phyloP scores from a whole-genome alignment of 108 stramenopile species.

The Conticribra weissflogii region DNA sequence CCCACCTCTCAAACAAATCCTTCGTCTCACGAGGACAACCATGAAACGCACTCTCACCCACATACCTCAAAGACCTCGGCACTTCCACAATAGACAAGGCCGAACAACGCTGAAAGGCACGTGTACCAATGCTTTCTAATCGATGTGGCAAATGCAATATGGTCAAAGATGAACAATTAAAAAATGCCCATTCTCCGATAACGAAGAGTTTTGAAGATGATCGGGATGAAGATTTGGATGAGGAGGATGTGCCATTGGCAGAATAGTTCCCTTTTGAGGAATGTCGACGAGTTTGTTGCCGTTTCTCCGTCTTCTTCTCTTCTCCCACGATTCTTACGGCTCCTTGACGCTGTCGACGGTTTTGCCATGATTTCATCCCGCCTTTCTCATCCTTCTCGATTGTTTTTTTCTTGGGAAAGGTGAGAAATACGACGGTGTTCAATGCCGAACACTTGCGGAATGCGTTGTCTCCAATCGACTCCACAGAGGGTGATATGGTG shows the following conservation, averaged over 20 bases:
- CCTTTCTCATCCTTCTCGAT: neutral
- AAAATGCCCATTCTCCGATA: conserved; percentile 48
- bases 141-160: conserved; percentile 32
- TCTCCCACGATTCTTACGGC: too few species aligned
- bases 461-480: conserved; percentile 42
- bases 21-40: conserved; percentile 34
- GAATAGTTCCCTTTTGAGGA: neutral
- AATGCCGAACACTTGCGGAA: conserved; percentile 45
- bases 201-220: conserved; percentile 16
- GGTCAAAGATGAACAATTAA: conserved; percentile 39
- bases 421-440: conserved; percentile 29
- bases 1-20: conserved; percentile 25
- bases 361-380: neutral
- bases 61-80: conserved; percentile 34
- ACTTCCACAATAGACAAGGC: conserved; percentile 26
- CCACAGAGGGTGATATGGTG: conserved; percentile 43
- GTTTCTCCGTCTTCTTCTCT: conserved; percentile 13
- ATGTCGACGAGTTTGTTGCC: neutral
- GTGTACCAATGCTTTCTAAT: conserved; percentile 31
- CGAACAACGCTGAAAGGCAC: conserved; percentile 51
- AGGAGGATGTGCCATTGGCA: too few species aligned
- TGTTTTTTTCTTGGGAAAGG: too few species aligned
- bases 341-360: too few species aligned
- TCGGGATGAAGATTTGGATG: neutral
- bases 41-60: conserved; percentile 54